These are phyloP conservation scores for Nephelium lappaceum DNA, from an alignment of 345 rosid species.

Conservation along the genomic window DNA sequence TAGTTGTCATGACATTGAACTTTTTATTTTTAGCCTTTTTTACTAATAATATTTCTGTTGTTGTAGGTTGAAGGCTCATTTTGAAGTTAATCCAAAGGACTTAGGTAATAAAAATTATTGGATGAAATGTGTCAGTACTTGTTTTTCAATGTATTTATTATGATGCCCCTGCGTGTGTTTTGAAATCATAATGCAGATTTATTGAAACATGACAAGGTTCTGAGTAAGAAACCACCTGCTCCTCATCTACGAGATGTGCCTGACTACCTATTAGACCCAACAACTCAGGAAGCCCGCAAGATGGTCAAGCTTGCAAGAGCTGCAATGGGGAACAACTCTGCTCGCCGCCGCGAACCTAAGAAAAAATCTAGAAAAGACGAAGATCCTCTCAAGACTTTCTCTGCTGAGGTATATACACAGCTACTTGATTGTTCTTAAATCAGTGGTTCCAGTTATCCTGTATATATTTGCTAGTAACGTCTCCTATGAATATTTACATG, in stretches of 20 bases:
- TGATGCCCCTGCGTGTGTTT: background rate
- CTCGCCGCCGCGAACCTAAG: slow-evolving; percentile 45
- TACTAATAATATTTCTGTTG: slow-evolving; percentile 11
- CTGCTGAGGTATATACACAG: slow-evolving; percentile 40
- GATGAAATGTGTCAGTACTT: background rate
- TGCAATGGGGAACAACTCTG: slow-evolving; percentile 69
- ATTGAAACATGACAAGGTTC: slow-evolving; percentile 77
- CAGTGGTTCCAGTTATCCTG: background rate
- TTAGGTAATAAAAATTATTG: slow-evolving; percentile 40
- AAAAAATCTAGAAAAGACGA: slow-evolving; percentile 52
- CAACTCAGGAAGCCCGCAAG: slow-evolving; percentile 83
- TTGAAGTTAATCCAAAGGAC: slow-evolving; percentile 83
- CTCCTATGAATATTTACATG: background rate
- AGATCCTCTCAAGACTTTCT: slow-evolving; percentile 66
- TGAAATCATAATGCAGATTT: slow-evolving; percentile 45
- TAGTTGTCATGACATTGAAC: background rate
- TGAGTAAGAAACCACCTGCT: slow-evolving; percentile 70
- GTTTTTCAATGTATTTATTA: background rate
- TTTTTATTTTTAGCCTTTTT: background rate
- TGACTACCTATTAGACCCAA: slow-evolving; percentile 67
- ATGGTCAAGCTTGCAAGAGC: slow-evolving; percentile 81
- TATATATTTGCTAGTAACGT: background rate
- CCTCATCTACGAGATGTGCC: slow-evolving; percentile 79
- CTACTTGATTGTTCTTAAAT: background rate
- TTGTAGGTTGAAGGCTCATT: slow-evolving; percentile 85